Base-by-base conservation (phyloP, 371 early-diverging fungal genomes). In the Coemansia sp. region DNA sequence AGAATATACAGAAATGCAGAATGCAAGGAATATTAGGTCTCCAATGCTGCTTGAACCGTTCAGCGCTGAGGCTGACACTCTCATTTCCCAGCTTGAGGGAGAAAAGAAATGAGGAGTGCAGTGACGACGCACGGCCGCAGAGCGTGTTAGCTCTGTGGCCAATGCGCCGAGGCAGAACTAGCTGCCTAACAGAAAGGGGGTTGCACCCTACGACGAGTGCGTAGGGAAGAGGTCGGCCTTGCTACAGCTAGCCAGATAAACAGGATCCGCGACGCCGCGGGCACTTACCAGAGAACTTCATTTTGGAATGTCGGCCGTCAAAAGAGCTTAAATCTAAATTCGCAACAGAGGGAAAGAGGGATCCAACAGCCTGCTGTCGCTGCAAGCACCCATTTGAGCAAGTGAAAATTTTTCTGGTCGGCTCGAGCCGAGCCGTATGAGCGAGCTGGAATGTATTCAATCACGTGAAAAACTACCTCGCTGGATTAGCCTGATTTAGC, bases 261-360 rank as follows among this genome's bases (percentile, higher is more conserved):
- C n/a, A 18, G 31, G 12, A 37, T 16, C 8, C 32, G 12, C 14
- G 11, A 6, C 11, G 24, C 32, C 2, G 11, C 10, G 18, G 29
- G 32, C 36, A 69, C 75, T 18, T 70, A 74, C 75, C 66, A 24
- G 75, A 74, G 66, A 69, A 74, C 75, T 74, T 74, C 75, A 74
- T 74, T 69, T 60, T 68, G 47, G 32, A 7, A 34, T 58, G 37
- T 58, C 57, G 36, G 24, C 55, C 48, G 36, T 37, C 37, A 46
- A 55, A 38, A 16, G 51, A 50, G 36, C 37, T 57, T 33, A 36
- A 58, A 46, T 58, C 46, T 38, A 38, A 53, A 42, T 58, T 58
- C 24, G 42, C 31, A 14, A 37, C 37, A 36, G 42, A 32, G 37
- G 50, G 63, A 55, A 58, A 63, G 69, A 61, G 50, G 52, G 66